Conservation (phyloP, 164 flowering plant species). For the Kalanchoe fedtschenkoi region DNA sequence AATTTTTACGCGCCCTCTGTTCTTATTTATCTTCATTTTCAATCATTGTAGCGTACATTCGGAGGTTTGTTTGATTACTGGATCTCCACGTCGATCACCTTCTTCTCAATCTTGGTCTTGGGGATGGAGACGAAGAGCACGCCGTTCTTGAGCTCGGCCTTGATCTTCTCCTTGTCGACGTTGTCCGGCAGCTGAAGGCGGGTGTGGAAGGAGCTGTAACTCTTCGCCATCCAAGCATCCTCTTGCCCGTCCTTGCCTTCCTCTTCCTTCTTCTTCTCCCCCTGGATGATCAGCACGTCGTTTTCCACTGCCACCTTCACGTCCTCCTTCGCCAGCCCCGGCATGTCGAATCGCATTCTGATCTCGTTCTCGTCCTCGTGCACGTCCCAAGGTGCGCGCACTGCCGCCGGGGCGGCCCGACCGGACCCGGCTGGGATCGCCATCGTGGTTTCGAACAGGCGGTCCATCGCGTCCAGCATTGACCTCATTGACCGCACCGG, state of each 20-base stretch:
- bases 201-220: constrained; percentile 37
- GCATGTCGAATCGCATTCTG: constrained; percentile 77
- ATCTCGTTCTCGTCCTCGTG: constrained; percentile 52
- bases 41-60: too few relatives aligned
- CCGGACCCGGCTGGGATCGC: constrained; percentile 19
- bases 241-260: constrained; percentile 21
- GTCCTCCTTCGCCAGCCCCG: constrained; percentile 56
- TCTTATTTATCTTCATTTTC: neutral
- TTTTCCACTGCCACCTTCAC: constrained; percentile 63
- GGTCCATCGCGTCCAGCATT: constrained; percentile 74
- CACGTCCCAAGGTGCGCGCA: constrained; percentile 72
- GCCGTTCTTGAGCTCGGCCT: constrained; percentile 68
- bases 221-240: constrained; percentile 30
- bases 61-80: constrained; percentile 19
- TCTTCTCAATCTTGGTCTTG: neutral
- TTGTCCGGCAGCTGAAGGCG: constrained; percentile 56
- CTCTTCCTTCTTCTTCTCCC: constrained; percentile 41
- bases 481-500: constrained; percentile 72
- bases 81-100: constrained; percentile 30
- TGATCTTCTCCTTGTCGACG: constrained; percentile 53
- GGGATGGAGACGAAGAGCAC: constrained; percentile 33
- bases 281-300: constrained; percentile 48
- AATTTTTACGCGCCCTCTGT: neutral
- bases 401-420: constrained; percentile 10
- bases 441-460: constrained; percentile 50